Conservation (phyloP, 495 filamentous ascomycete species). For the Geopyxis carbonaria region DNA sequence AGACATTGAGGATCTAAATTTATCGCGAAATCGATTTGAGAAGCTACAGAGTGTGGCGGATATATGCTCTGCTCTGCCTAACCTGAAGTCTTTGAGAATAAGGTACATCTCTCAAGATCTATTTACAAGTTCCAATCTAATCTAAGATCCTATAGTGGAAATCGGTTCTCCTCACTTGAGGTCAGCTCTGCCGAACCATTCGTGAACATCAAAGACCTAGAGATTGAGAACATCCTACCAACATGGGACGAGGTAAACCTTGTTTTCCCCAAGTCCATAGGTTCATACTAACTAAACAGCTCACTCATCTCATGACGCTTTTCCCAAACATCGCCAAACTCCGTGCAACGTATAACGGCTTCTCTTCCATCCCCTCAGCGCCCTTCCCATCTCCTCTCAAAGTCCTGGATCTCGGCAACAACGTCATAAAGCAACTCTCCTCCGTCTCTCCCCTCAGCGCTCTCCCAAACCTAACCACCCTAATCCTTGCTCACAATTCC, state of each 20-base stretch:
- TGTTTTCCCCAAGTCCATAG: no score
- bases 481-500: conserved; percentile 43
- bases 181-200: conserved; percentile 30
- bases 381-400: conserved; percentile 36
- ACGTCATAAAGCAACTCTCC: conserved; percentile 45
- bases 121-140: conserved; percentile 21
- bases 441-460: conserved; percentile 39
- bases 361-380: conserved; percentile 31
- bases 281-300: no score
- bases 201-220: conserved; percentile 44
- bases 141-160: no score
- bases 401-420: conserved; percentile 56
- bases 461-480: conserved; percentile 41
- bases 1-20: conserved; percentile 63
- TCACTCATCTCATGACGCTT: conserved; percentile 17
- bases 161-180: conserved; percentile 44
- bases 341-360: conserved; percentile 32
- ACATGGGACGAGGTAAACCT: conserved; percentile 53
- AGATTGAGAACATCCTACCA: conserved; percentile 55
- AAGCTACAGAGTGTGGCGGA: conserved; percentile 43
- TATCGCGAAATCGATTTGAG: conserved; percentile 70
- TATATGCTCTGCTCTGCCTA: conserved; percentile 50
- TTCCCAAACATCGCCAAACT: conserved; percentile 48
- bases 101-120: conserved; percentile 46
- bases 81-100: conserved; percentile 46